These are phyloP conservation scores for Myxozyma neotropica DNA, from an alignment of 805 yeast species.

Conservation along the genomic window DNA sequence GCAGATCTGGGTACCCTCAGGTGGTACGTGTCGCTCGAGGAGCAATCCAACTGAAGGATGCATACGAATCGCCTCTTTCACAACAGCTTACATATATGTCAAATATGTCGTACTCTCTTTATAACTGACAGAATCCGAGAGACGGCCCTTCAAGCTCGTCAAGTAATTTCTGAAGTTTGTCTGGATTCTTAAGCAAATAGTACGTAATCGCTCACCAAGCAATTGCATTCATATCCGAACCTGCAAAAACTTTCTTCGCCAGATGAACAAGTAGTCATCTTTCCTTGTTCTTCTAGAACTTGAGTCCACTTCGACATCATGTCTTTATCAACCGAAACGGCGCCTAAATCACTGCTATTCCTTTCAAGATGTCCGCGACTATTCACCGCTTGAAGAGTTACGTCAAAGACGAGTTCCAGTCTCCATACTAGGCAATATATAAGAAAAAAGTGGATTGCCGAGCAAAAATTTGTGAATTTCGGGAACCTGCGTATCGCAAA, in stretches of 20 bases:
- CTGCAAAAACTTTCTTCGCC: conserved; percentile 7
- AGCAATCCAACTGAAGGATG: conserved; percentile 8
- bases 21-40: conserved; percentile 5
- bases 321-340: neutral
- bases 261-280: conserved; percentile 8
- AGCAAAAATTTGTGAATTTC: neutral
- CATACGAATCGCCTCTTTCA: conserved; percentile 11
- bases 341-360: neutral
- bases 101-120: neutral
- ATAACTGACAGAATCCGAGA: neutral
- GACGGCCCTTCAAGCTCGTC: neutral
- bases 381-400: conserved; percentile 6
- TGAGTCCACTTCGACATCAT: conserved; percentile 9
- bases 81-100: conserved; percentile 2
- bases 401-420: neutral
- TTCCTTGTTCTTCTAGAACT: neutral
- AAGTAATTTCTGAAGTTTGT: neutral
- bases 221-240: conserved; percentile 6
- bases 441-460: conserved; percentile 2
- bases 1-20: conserved; percentile 15
- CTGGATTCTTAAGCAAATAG: conserved; percentile 5
- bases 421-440: conserved; percentile 6
- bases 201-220: conserved; percentile 2
- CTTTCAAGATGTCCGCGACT: neutral
- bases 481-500: conserved; percentile 2